Conservation (phyloP, 257 asterid genomes). For the Nicotiana noctiflora region DNA sequence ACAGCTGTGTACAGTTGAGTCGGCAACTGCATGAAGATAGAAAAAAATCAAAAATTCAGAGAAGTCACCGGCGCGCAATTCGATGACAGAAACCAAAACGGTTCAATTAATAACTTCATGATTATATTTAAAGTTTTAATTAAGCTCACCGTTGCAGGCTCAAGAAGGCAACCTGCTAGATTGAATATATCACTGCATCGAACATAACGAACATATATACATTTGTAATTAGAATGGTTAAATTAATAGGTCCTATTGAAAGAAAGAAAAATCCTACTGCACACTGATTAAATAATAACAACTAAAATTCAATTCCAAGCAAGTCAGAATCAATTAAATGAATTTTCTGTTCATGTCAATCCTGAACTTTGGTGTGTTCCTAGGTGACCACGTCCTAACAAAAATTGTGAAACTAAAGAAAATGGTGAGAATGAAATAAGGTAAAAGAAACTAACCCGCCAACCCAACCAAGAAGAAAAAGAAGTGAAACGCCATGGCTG, state of each 20-base stretch:
- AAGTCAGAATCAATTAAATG: too few relatives aligned
- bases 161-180: conserved; percentile 80
- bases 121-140: not conserved
- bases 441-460: conserved; percentile 36
- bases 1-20: conserved; percentile 82
- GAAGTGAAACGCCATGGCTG: conserved; percentile 73
- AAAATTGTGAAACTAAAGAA: not conserved
- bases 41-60: not conserved
- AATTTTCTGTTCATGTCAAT: too few relatives aligned
- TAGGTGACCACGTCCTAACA: not conserved
- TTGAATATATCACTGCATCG: conserved; percentile 72
- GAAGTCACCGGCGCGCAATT: not conserved
- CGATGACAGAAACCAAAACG: not conserved
- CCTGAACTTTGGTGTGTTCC: too few relatives aligned
- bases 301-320: too few relatives aligned
- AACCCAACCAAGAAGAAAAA: conserved; percentile 78
- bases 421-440: not conserved
- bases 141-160: conserved; percentile 68
- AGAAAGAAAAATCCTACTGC: not conserved
- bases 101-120: not conserved
- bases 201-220: not conserved
- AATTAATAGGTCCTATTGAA: not conserved
- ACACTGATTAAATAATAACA: too few relatives aligned
- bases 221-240: not conserved
- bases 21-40: conserved; percentile 63